Conservation (phyloP, 176 grass and related monocot species). For the Carex scoparia region DNA sequence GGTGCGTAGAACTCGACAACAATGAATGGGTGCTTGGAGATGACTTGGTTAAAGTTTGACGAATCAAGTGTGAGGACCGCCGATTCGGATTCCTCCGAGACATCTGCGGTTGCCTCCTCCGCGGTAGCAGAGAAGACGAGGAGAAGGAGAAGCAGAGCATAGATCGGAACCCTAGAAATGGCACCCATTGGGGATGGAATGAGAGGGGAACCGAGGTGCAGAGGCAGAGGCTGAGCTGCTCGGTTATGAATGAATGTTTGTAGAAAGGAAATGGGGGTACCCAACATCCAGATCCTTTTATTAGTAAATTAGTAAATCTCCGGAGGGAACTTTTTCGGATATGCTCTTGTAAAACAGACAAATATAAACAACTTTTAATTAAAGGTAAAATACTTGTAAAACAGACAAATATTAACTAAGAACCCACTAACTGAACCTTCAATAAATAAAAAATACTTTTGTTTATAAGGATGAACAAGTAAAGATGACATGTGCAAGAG, state of each 20-base stretch:
- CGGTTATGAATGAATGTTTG: not conserved
- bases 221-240: not conserved
- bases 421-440: too few relatives aligned
- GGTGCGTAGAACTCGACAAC: conserved; percentile 98
- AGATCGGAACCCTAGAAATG: conserved; percentile 45
- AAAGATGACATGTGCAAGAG: too few relatives aligned
- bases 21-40: conserved; percentile 79
- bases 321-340: not conserved
- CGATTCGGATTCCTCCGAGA: conserved; percentile 31
- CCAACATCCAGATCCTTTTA: conserved; percentile 10
- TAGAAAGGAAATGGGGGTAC: not conserved
- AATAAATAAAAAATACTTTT: too few relatives aligned
- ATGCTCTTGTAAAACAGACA: conserved; percentile 12
- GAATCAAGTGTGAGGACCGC: conserved; percentile 73
- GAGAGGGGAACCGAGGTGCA: conserved; percentile 12
- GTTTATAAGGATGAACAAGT: too few relatives aligned
- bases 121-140: conserved; percentile 22
- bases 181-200: conserved; percentile 30
- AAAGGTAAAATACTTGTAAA: too few relatives aligned
- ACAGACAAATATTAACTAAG: too few relatives aligned
- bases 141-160: conserved; percentile 21
- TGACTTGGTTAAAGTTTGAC: conserved; percentile 59
- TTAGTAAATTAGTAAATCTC: conserved; percentile 26
- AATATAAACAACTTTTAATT: not conserved
- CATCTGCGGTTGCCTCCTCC: not conserved